Conservation (phyloP, 108 stramenopile genomes). For the Epithemia pelagica region DNA sequence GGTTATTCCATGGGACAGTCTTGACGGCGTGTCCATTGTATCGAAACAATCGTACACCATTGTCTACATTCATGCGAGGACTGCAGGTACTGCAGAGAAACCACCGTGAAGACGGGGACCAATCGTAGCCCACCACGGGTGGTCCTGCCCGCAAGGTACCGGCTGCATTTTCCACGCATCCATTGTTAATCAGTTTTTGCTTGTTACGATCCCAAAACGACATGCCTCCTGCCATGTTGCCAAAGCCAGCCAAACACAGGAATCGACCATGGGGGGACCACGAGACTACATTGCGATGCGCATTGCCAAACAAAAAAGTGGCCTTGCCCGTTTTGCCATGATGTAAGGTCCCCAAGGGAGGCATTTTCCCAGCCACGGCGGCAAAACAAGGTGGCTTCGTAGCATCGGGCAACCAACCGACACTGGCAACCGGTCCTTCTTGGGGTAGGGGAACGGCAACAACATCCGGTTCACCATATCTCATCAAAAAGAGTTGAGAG, state of each 20-base stretch:
- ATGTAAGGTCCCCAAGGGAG: constrained; percentile 83
- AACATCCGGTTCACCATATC: constrained; percentile 39
- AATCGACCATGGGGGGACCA: constrained; percentile 91
- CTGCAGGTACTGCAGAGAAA: constrained; percentile 88
- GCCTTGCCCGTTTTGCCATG: constrained; percentile 84
- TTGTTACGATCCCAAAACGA: constrained; percentile 97
- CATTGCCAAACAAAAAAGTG: constrained; percentile 90
- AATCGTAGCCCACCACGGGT: constrained; percentile 83
- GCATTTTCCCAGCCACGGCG: constrained; percentile 91
- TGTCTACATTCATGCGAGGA: constrained; percentile 98
- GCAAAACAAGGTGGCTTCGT: constrained; percentile 65
- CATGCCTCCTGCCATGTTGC: constrained; percentile 88
- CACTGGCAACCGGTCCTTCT: constrained; percentile 76
- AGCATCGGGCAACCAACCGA: constrained; percentile 75
- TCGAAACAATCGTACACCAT: constrained; percentile 79
- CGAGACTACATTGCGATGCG: constrained; percentile 87
- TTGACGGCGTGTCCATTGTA: constrained; percentile 74
- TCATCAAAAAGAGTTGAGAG: constrained; percentile 78
- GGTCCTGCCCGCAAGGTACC: constrained; percentile 41
- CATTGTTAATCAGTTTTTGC: constrained; percentile 46
- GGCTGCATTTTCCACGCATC: background rate
- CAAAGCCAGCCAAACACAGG: constrained; percentile 77
- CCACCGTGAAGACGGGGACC: constrained; percentile 88
- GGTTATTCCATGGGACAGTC: constrained; percentile 69
- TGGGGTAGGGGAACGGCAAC: constrained; percentile 64